Conservation (phyloP, 768 basidiomycete species). For the Chalciporus pseudorubinellus region DNA sequence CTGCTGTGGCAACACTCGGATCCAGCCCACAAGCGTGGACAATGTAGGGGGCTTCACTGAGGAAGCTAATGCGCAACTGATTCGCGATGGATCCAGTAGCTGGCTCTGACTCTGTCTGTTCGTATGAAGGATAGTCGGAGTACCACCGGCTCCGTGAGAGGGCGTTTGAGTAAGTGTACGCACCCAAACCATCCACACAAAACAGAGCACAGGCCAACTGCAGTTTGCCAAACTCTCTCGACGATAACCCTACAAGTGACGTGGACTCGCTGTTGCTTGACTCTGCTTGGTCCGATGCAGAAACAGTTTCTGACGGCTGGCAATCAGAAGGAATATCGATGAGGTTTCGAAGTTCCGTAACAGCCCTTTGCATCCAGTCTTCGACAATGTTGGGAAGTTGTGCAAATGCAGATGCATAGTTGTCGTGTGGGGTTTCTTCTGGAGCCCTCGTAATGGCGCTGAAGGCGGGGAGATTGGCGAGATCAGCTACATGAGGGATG, state of each 20-base stretch:
- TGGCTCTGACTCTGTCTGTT: not conserved
- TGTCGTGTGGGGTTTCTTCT: not conserved
- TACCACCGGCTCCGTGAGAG: not conserved
- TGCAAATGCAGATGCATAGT: not conserved
- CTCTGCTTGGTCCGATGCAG: not conserved
- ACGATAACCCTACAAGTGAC: not conserved
- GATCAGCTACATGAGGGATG: conserved; percentile 9
- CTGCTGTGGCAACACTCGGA: conserved; percentile 8
- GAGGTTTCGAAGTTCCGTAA: not conserved
- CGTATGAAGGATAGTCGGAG: not conserved
- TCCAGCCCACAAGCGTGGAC: conserved; percentile 15
- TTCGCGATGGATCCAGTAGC: not conserved
- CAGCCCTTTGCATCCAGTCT: not conserved
- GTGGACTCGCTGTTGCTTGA: not conserved
- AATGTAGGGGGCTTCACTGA: conserved; percentile 11
- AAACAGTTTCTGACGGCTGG: not conserved
- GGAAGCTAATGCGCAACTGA: not conserved
- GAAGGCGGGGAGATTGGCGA: conserved; percentile 7
- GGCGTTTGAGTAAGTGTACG: not conserved
- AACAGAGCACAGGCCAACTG: conserved; percentile 10
- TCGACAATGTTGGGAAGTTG: not conserved
- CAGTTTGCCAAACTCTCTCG: not conserved
- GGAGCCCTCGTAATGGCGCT: conserved; percentile 6
- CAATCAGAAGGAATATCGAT: not conserved
- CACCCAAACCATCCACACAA: not conserved